phyloP scores from a whole-genome alignment of 1,284 basidiomycete genomes.

The Singerocomus inundabilis region DNA sequence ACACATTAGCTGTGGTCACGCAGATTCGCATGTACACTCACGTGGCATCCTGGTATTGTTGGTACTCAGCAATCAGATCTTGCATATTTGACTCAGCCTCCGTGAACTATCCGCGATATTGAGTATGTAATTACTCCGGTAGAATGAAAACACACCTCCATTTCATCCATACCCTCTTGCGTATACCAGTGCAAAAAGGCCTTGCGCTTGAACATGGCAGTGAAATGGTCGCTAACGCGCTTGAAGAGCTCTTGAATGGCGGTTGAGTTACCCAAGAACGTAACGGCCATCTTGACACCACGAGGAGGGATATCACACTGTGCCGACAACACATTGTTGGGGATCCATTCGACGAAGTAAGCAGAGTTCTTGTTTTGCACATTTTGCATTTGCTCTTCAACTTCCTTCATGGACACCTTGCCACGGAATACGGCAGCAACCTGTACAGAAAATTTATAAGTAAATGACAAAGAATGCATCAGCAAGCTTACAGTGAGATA shows the following conservation, averaged over 20 bases:
- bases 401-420: conserved; percentile 98
- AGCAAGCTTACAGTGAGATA: conserved; percentile 73
- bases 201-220: conserved; percentile 98
- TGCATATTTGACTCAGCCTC: conserved; percentile 98
- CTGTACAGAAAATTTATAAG: conserved; percentile 39
- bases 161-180: conserved; percentile 99
- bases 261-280: conserved; percentile 97
- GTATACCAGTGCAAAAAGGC: conserved; percentile 99
- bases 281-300: conserved; percentile 93
- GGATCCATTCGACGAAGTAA: conserved; percentile 99
- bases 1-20: conserved; percentile 3
- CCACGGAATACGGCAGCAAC: conserved; percentile 98
- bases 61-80: conserved; percentile 91
- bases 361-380: conserved; percentile 97
- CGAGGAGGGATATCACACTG: conserved; percentile 95
- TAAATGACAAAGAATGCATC: background rate
- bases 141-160: conserved; percentile 58
- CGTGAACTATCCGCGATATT: conserved; percentile 61
- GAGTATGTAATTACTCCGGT: conserved; percentile 4
- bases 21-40: conserved; percentile 40
- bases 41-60: conserved; percentile 97
- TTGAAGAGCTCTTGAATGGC: conserved; percentile 98
- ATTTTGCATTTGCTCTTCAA: conserved; percentile 96
- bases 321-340: conserved; percentile 95
- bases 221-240: conserved; percentile 96